Conservation (phyloP, 768 basidiomycete genomes). For the Mycena crocata region DNA sequence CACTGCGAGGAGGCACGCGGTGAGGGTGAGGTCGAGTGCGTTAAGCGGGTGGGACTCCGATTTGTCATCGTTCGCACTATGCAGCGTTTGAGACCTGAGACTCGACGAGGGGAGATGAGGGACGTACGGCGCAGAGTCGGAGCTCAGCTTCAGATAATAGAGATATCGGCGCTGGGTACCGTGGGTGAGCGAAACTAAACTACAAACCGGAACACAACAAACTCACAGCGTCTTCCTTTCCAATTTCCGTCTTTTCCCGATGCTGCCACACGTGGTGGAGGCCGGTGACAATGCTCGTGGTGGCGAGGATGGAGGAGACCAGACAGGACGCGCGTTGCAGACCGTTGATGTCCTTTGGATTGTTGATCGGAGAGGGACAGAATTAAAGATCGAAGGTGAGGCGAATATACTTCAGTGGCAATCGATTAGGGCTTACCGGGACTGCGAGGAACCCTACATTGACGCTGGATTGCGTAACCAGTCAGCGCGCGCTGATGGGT, state of each 20-base stretch:
- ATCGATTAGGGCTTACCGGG: slow-evolving; percentile 30
- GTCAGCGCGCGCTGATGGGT: background rate
- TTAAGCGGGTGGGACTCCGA: background rate
- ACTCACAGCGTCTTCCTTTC: slow-evolving; percentile 33
- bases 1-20: slow-evolving; percentile 35
- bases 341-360: slow-evolving; percentile 30
- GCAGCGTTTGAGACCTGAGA: background rate
- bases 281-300: slow-evolving; percentile 31
- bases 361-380: too few relatives aligned
- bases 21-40: slow-evolving; percentile 30
- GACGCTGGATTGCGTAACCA: slow-evolving; percentile 25
- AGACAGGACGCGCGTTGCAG: slow-evolving; percentile 30
- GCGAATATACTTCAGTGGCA: too few relatives aligned
- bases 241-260: slow-evolving; percentile 28
- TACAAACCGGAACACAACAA: too few relatives aligned
- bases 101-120: background rate
- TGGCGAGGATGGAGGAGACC: slow-evolving; percentile 29
- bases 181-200: too few relatives aligned
- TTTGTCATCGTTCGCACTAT: too few relatives aligned
- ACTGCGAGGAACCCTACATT: slow-evolving; percentile 38
- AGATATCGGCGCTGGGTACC: too few relatives aligned
- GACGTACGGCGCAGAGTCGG: background rate
- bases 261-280: slow-evolving; percentile 37
- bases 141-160: too few relatives aligned
- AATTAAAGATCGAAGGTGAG: background rate